Conservation (phyloP, 306 rosid species). For the Trichosanthes truncata region DNA sequence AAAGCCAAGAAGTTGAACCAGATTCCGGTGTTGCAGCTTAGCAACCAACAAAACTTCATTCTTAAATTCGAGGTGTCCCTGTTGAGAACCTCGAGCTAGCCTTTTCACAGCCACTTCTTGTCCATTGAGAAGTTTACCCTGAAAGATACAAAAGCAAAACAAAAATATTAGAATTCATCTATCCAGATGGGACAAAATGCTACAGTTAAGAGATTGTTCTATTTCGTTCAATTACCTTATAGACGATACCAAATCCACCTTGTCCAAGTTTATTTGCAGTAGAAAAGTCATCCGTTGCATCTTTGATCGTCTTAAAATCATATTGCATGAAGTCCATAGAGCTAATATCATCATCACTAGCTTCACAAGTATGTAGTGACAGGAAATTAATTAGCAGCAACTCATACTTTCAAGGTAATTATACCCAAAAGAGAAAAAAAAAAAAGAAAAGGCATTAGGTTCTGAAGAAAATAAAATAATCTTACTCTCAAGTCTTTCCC, state of each 20-base stretch:
- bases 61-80: not conserved
- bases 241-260: slow-evolving; percentile 14
- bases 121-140: slow-evolving; percentile 3
- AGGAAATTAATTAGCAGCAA: not conserved
- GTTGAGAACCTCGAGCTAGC: not conserved
- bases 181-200: not conserved
- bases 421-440: not conserved
- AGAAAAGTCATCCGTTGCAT: slow-evolving; percentile 9
- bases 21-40: slow-evolving; percentile 6
- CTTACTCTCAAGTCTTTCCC: slow-evolving; percentile 11
- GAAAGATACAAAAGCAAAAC: not conserved
- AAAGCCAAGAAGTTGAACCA: slow-evolving; percentile 6
- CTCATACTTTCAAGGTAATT: not conserved
- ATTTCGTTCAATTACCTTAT: not conserved
- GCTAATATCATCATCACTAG: not conserved
- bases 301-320: not conserved
- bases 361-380: slow-evolving; percentile 8
- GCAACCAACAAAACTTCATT: slow-evolving; percentile 11
- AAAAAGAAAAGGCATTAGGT: not conserved
- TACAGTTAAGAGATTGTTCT: not conserved
- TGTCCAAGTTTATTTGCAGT: slow-evolving; percentile 15
- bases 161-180: not conserved
- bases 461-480: not conserved
- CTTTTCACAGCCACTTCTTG: slow-evolving; percentile 10
- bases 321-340: not conserved